Percentiles rank a stretch among this genome's conserved stretches.
phyloP scores from a whole-genome alignment of 2,329 filamentous ascomycete species.

The Microcera coccophila region DNA sequence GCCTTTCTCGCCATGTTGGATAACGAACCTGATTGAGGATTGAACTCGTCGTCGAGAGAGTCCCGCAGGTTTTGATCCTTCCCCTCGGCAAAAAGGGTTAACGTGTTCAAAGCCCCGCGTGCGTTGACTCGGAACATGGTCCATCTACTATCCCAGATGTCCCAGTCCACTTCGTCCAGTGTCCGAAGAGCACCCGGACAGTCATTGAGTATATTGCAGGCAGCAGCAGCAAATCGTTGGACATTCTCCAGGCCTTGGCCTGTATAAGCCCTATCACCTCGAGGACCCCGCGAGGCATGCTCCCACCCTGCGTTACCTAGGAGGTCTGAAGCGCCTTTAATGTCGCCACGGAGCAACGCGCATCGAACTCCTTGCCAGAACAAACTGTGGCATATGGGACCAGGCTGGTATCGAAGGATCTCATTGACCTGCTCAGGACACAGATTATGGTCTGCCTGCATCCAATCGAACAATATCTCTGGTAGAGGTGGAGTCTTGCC shows the following conservation, averaged over 20 bases:
- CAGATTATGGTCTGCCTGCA: conserved; percentile 69
- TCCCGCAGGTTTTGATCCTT: conserved; percentile 46
- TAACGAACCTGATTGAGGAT: conserved; percentile 46
- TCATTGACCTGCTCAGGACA: conserved; percentile 64
- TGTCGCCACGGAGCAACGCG: conserved; percentile 69
- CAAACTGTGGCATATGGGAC: conserved; percentile 68
- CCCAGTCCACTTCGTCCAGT: conserved; percentile 76
- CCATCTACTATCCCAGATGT: conserved; percentile 79
- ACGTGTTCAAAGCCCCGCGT: conserved; percentile 61
- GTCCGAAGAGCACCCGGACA: conserved; percentile 65
- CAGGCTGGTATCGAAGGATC: conserved; percentile 61
- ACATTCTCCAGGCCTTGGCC: conserved; percentile 76
- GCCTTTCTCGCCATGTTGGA: conserved; percentile 70
- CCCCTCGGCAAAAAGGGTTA: conserved; percentile 77
- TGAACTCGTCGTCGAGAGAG: conserved; percentile 31
- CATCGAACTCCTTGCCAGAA: conserved; percentile 86
- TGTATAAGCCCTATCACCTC: conserved; percentile 64
- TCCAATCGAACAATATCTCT: conserved; percentile 77
- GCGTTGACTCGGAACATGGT: conserved; percentile 75
- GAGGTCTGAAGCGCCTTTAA: conserved; percentile 62
- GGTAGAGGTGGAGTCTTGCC: conserved; percentile 58
- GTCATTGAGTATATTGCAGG: conserved; percentile 64
- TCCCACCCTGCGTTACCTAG: conserved; percentile 75
- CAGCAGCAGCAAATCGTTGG: conserved; percentile 64
- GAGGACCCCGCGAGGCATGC: conserved; percentile 64